Evolutionary conservation across 805 yeast species (phyloP), one percentile per base, ranked within the genome.

Genomic region (Debaryomyces hansenii): DNA sequence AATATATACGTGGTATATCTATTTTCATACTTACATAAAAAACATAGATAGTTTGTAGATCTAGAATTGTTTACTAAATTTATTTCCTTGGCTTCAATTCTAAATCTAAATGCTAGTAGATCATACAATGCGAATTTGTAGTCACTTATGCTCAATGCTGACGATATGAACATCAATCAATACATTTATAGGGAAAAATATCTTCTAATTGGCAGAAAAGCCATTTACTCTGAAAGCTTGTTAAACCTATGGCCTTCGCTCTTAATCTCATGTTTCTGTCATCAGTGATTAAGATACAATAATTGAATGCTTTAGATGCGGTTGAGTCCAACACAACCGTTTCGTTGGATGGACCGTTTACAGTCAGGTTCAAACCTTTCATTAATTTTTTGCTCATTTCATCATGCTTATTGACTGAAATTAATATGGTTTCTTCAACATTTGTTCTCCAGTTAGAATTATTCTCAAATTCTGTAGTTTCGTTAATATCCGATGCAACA

Each of bases 231-330:
- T 79, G 82, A 60, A 74, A 79, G 38, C 80, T 75, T 5, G 77
- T 67, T 34, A 81, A 69, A 0, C 82, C 82, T n/a, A 77, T 68
- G 3, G 80, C 67, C 55, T 80, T 78, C 1, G 89, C 84, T 51
- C 87, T 78, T 35, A 82, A 62, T 51, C 87, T 70, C 87, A 87
- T 82, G 51, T 83, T 85, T 45, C 83, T 68, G 59, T 87, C 92
- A 63, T 87, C 92, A 1, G 91, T 84, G 32, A 87, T 79, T 41
- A 87, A 64, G 21, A 84, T 74, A 51, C 86, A 81, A 59, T 81
- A 82, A 40, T 75, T 68, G 60, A 83, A 80, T 21, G 62, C 58
- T 42, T 64, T 63, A 12, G 83, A 74, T 33, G 70, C 66, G 55
- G 57, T 74, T 45, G 56, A 59, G 44, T 62, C 69, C 50, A 59